Base-by-base conservation (phyloP, 768 basidiomycete species). In the Phanerodontia chrysosporium region DNA sequence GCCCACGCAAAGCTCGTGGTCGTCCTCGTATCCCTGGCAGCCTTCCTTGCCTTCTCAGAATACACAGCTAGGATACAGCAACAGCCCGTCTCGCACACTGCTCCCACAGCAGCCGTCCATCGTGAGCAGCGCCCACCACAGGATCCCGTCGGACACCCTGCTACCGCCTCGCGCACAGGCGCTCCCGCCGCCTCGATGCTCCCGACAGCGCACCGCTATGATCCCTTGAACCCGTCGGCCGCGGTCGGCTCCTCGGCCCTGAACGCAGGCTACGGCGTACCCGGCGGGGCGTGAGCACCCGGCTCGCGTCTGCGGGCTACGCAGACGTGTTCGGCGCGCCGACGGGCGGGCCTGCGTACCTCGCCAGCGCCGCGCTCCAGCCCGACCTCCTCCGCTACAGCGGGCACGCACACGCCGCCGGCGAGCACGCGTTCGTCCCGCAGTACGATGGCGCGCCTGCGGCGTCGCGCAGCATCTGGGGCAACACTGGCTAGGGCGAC, bases 401-500 rank as follows among this genome's bases (percentile, higher is more conserved):
- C 1, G 35, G 35, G 16, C 35, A 45, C 10, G 22, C 42, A 1
- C 42, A 45, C 39, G 16, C 28, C 22, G 27, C n/a, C 27, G 25
- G 49, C 27, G 45, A 49, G 8, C 35, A 48, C 6, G 24, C 51
- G 10, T 39, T 59, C n/a, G 12, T 30, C 10, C 39, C 42, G 29
- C 58, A 45, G 22, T 53, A 59, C 45, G 49, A 30, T 22, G 44
- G 35, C 18, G 25, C 51, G 13, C 49, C 51, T 2, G 44, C 51
- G 13, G 44, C 51, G 10, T 18, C 32, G 2, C 54, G 51, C 13
- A 51, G 45, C 21, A 45, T 59, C 30, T 59, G 58, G 58, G 45
- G 58, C 51, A 59, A 45, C 52, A n/a, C 58, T 18, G 58, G 58
- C 22, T 59, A 59, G 25, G 18, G 14, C 12, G 49, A 51, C 14